A percentile compares a stretch with the other conserved stretches of the same genome.
These are phyloP conservation scores for Onygena corvina DNA, from an alignment of 2,329 filamentous ascomycete genomes.

Conservation along the genomic window DNA sequence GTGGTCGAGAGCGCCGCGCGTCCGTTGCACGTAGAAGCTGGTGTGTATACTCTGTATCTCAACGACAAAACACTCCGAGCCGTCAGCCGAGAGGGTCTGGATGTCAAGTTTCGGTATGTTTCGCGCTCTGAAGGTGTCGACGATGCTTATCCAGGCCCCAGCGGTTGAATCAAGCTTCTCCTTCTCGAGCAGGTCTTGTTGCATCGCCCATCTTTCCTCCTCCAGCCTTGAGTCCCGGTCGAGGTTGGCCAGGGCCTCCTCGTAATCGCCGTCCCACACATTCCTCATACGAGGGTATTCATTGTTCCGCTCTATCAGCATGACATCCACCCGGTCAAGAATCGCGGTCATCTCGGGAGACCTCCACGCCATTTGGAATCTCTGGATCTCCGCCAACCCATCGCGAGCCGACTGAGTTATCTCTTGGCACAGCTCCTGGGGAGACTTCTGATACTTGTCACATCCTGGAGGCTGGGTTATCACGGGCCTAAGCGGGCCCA, in stretches of 20 bases:
- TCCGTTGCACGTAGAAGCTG: slow-evolving; percentile 24
- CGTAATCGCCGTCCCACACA: slow-evolving; percentile 34
- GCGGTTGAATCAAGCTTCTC: slow-evolving; percentile 20
- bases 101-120: slow-evolving; percentile 24
- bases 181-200: slow-evolving; percentile 24
- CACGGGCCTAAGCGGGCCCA: slow-evolving; percentile 31
- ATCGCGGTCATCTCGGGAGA: slow-evolving; percentile 30
- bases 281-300: slow-evolving; percentile 27
- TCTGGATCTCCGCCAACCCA: slow-evolving; percentile 28
- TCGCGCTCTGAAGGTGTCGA: slow-evolving; percentile 24
- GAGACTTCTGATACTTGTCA: slow-evolving; percentile 23
- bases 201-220: slow-evolving; percentile 19
- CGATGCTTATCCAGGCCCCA: slow-evolving; percentile 25
- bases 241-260: slow-evolving; percentile 24
- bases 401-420: slow-evolving; percentile 27
- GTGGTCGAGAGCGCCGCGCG: slow-evolving; percentile 14
- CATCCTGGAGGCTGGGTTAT: slow-evolving; percentile 23
- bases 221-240: slow-evolving; percentile 21
- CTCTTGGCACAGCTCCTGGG: slow-evolving; percentile 25
- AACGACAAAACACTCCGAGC: slow-evolving; percentile 19
- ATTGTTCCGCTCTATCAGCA: slow-evolving; percentile 29
- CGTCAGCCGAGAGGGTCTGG: slow-evolving; percentile 17
- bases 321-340: slow-evolving; percentile 28
- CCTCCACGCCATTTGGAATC: slow-evolving; percentile 32
- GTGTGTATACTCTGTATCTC: slow-evolving; percentile 26